Evolutionary conservation across 176 grass and related monocot species (phyloP), one percentile per base, ranked within the genome.

Genomic region (Stipa capillata): DNA sequence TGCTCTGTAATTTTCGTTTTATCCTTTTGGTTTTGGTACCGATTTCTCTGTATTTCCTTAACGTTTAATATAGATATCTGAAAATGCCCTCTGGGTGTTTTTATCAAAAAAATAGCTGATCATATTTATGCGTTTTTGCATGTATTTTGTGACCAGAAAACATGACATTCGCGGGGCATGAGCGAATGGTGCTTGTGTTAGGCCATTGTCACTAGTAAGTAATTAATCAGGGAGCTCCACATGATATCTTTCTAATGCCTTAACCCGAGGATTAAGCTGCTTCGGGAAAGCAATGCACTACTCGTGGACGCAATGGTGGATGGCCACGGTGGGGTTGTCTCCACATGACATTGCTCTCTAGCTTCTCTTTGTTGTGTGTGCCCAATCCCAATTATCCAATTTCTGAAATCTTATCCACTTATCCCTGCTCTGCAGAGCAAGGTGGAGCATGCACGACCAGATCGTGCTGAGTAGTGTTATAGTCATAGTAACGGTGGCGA

Each of bases 351-450:
- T 36, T 47, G 47, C 48, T 65, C 76, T n/a, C 76, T 47, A 37
- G n/a, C 21, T 61, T 13, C 74, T n/a, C 69, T 45, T 74, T 73
- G n/a, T n/a, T n/a, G n/a, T n/a, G 68, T 31, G 76, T 51, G 76
- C 69, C 70, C 33, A 21, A 1, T 28, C 56, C 20, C 9, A 27
- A 18, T 49, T 35, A 17, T 59, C 50, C 65, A 48, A 20, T 69
- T 64, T 43, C 29, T 32, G 36, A 52, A 57, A 52, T 11, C 72
- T 61, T 84, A 84, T 71, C 83, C 18, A 15, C 48, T 76, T 67
- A 72, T 79, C 25, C 66, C 23, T 57, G 10, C 21, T n/a, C 20
- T 51, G 52, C n/a, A n/a, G n/a, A n/a, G n/a, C n/a, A n/a, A n/a
- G n/a, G n/a, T n/a, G n/a, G n/a, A n/a, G n/a, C 83, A 24, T 40